phyloP scores from a whole-genome alignment of 2,329 filamentous ascomycete species.

The Hypoxylon rubiginosum region DNA sequence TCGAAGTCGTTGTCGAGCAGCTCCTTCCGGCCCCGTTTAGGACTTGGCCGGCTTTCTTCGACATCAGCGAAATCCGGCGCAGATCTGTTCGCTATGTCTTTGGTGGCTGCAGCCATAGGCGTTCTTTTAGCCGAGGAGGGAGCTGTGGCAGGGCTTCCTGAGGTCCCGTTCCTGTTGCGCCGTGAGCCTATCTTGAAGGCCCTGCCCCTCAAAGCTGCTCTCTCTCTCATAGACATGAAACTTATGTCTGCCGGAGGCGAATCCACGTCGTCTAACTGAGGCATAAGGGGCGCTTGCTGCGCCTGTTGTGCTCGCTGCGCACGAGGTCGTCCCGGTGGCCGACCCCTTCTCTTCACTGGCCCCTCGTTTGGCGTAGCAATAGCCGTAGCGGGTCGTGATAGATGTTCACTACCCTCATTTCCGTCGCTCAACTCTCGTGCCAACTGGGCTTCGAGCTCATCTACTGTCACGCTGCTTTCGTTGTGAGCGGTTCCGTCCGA shows the following conservation, averaged over 20 bases:
- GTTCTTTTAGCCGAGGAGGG: conserved; percentile 16
- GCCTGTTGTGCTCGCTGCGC: conserved; percentile 23
- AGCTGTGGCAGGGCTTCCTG: conserved; percentile 22
- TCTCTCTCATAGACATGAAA: conserved; percentile 69
- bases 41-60: conserved; percentile 25
- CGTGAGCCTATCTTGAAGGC: conserved; percentile 63
- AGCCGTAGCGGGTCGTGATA: conserved; percentile 17
- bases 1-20: conserved; percentile 46
- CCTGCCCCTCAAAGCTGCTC: conserved; percentile 67
- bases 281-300: conserved; percentile 24
- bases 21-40: conserved; percentile 42
- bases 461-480: conserved; percentile 44
- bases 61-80: not conserved
- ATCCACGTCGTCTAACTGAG: conserved; percentile 27
- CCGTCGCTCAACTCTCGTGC: conserved; percentile 50
- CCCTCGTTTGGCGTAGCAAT: conserved; percentile 17
- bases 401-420: conserved; percentile 19
- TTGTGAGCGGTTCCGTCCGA: conserved; percentile 34
- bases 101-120: conserved; percentile 19
- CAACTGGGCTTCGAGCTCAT: conserved; percentile 55
- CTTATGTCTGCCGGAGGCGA: conserved; percentile 45
- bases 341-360: conserved; percentile 52
- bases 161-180: conserved; percentile 18
- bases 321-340: conserved; percentile 49
- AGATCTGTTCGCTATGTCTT: conserved; percentile 9